Conservation (phyloP, 2,329 filamentous ascomycete species). For the Neopestalotiopsis sp. region DNA sequence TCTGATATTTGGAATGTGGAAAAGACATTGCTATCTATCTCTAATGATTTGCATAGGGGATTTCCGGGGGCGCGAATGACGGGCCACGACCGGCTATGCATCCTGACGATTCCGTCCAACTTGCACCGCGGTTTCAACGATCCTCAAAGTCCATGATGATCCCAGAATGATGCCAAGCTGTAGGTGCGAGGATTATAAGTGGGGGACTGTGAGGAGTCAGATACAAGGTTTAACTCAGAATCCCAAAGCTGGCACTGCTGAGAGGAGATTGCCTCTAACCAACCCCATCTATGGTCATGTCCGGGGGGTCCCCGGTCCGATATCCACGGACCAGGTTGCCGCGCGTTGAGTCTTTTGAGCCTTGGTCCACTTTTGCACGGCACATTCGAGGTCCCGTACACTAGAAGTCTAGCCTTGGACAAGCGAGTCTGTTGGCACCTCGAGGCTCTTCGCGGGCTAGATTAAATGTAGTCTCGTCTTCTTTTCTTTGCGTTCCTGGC, state of each 20-base stretch:
- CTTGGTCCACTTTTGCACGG: not conserved
- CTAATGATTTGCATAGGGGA: not conserved
- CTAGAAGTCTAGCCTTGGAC: no score
- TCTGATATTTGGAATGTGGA: not conserved
- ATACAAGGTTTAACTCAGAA: not conserved
- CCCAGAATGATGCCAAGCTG: slow-evolving; percentile 3
- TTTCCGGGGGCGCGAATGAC: no score
- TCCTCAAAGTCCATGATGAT: not conserved
- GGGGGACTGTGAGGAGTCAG: not conserved
- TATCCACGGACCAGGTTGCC: not conserved
- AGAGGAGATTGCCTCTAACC: not conserved
- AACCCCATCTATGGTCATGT: slow-evolving; percentile 2
- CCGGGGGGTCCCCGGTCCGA: not conserved
- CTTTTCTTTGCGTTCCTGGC: not conserved
- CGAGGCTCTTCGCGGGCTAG: not conserved
- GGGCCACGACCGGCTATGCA: not conserved
- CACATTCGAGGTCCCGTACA: not conserved
- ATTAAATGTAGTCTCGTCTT: not conserved
- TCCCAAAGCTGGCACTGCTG: not conserved
- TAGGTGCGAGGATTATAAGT: slow-evolving; percentile 1
- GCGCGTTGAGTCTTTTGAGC: not conserved
- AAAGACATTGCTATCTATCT: slow-evolving; percentile 1
- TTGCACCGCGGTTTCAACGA: not conserved
- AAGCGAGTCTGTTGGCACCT: not conserved
- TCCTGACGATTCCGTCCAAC: slow-evolving; percentile 1